phyloP scores from a whole-genome alignment of 768 basidiomycete genomes.

The Hericium coralloides region DNA sequence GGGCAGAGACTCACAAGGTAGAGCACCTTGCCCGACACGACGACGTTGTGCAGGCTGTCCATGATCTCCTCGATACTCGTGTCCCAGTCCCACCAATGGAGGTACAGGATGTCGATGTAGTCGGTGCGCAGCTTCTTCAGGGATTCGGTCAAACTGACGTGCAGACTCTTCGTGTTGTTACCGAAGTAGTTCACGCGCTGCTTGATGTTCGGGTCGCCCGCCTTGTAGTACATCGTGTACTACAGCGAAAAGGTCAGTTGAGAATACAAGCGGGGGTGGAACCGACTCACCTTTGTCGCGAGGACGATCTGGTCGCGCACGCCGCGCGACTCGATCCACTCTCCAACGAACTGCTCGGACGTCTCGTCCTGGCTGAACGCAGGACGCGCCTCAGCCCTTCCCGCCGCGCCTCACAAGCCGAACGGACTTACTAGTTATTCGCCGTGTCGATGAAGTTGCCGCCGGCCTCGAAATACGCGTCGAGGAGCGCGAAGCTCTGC shows the following conservation, averaged over 20 bases:
- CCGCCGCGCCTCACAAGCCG: too few species aligned
- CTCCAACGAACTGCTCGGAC: conserved; percentile 27
- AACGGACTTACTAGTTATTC: not conserved
- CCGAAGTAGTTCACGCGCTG: conserved; percentile 27
- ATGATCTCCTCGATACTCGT: conserved; percentile 50
- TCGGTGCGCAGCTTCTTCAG: conserved; percentile 37
- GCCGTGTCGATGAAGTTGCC: not conserved
- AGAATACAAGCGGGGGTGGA: not conserved
- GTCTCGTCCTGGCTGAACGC: conserved; percentile 12
- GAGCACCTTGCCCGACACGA: conserved; percentile 39
- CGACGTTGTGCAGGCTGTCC: conserved; percentile 42
- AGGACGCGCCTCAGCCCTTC: not conserved
- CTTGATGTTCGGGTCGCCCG: conserved; percentile 12
- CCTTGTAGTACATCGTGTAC: conserved; percentile 12
- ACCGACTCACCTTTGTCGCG: conserved; percentile 16
- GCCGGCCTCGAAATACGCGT: conserved; percentile 25
- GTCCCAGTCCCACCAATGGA: conserved; percentile 44
- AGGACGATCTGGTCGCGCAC: conserved; percentile 28
- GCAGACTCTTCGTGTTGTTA: conserved; percentile 35
- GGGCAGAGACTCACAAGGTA: conserved; percentile 15
- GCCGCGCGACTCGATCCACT: conserved; percentile 27
- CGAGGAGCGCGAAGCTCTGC: conserved; percentile 27
- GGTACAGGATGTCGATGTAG: conserved; percentile 19
- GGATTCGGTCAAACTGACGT: conserved; percentile 29
- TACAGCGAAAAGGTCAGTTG: not conserved